phyloP scores from a whole-genome alignment of 2,329 filamentous ascomycete species.

The Fusarium gaditjirri region DNA sequence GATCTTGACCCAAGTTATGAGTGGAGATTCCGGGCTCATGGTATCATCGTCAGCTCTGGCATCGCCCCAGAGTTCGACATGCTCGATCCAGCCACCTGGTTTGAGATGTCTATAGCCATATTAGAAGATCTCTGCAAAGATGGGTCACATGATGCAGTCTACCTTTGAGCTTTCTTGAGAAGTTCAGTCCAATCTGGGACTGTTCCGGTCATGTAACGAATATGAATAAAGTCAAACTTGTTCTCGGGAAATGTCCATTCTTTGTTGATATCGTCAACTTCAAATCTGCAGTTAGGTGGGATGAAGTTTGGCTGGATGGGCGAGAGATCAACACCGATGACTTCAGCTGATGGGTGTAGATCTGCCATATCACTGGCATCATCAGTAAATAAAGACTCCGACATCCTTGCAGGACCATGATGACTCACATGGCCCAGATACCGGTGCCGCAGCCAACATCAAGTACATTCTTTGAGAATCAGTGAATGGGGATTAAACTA shows the following conservation, averaged over 20 bases:
- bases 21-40: slow-evolving; percentile 15
- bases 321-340: slow-evolving; percentile 21
- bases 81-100: slow-evolving; percentile 24
- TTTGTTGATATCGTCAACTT: slow-evolving; percentile 27
- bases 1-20: slow-evolving; percentile 20
- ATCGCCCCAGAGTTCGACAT: slow-evolving; percentile 25
- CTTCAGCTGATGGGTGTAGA: slow-evolving; percentile 17
- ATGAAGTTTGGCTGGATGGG: slow-evolving; percentile 24
- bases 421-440: slow-evolving; percentile 26
- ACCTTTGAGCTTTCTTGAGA: slow-evolving; percentile 11
- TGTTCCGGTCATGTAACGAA: slow-evolving; percentile 21
- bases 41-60: slow-evolving; percentile 21
- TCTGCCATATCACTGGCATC: slow-evolving; percentile 13
- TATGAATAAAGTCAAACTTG: slow-evolving; percentile 26
- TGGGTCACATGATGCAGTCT: accelerated
- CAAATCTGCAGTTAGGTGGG: slow-evolving; percentile 17
- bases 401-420: accelerated
- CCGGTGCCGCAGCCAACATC: slow-evolving; percentile 24
- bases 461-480: background rate
- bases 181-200: slow-evolving; percentile 24
- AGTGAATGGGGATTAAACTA: accelerated
- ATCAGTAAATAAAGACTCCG: background rate
- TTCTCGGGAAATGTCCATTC: slow-evolving; percentile 20
- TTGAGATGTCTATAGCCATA: slow-evolving; percentile 1
- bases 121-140: background rate